These are phyloP conservation scores for Clathrus columnatus DNA, from an alignment of 768 basidiomycete genomes.

Conservation along the genomic window DNA sequence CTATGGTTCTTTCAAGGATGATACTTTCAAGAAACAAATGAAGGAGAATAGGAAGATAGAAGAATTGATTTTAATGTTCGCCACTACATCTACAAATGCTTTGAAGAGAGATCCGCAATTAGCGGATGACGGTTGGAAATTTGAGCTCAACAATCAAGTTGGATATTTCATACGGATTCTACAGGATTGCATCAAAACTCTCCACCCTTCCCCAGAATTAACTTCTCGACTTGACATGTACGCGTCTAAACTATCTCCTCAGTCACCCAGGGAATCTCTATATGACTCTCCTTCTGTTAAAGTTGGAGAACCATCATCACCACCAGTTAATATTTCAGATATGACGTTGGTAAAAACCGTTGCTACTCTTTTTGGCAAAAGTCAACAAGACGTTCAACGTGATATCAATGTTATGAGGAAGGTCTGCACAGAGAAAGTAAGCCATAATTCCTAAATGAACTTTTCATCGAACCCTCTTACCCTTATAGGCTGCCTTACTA, in stretches of 20 bases:
- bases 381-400: slow-evolving; percentile 44
- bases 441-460: slow-evolving; percentile 7
- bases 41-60: slow-evolving; percentile 97
- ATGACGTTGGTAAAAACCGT: slow-evolving; percentile 72
- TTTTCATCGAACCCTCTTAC: slow-evolving; percentile 11
- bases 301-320: slow-evolving; percentile 38
- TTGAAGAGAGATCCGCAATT: slow-evolving; percentile 86
- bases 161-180: slow-evolving; percentile 81
- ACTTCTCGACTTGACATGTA: slow-evolving; percentile 77
- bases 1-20: slow-evolving; percentile 82
- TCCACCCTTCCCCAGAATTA: slow-evolving; percentile 80
- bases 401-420: slow-evolving; percentile 63
- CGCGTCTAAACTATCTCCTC: slow-evolving; percentile 65
- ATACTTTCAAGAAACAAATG: slow-evolving; percentile 80
- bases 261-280: slow-evolving; percentile 43
- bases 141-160: slow-evolving; percentile 88
- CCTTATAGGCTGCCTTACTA: slow-evolving; percentile 64
- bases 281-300: slow-evolving; percentile 52
- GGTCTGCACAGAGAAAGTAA: slow-evolving; percentile 69
- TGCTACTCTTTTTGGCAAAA: slow-evolving; percentile 62
- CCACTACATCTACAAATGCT: slow-evolving; percentile 78
- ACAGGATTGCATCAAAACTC: slow-evolving; percentile 62
- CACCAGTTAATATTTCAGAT: slow-evolving; percentile 44
- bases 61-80: slow-evolving; percentile 93
- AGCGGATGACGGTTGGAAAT: slow-evolving; percentile 83